Conservation (phyloP, 805 yeast species). For the Hanseniaspora nectarophila region DNA sequence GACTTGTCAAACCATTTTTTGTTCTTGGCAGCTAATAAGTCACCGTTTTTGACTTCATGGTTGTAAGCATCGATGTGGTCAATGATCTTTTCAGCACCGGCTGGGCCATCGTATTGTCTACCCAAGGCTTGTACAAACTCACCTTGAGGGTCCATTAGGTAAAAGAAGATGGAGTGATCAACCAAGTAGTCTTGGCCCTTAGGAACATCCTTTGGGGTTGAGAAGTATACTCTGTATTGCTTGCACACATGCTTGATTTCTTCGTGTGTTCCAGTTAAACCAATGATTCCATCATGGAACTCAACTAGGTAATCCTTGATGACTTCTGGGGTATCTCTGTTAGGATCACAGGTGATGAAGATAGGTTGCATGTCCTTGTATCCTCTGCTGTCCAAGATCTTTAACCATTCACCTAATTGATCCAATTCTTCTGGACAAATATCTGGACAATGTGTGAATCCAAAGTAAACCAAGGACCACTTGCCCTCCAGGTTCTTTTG, state of each 20-base stretch:
- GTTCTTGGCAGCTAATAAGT: constrained; percentile 36
- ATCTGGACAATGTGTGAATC: constrained; percentile 96
- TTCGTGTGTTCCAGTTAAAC: constrained; percentile 84
- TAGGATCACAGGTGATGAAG: constrained; percentile 94
- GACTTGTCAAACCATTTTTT: constrained; percentile 33
- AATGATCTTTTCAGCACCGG: constrained; percentile 65
- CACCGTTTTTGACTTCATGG: constrained; percentile 37
- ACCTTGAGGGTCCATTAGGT: constrained; percentile 97
- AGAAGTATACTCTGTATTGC: constrained; percentile 83
- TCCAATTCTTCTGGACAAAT: constrained; percentile 97
- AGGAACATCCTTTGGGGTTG: constrained; percentile 89
- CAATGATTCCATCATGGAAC: constrained; percentile 80
- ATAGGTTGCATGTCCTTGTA: constrained; percentile 61
- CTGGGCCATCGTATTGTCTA: constrained; percentile 68
- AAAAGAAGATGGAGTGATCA: constrained; percentile 94
- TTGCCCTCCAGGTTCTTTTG: constrained; percentile 63
- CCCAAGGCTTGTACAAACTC: constrained; percentile 90
- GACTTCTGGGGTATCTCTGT: constrained; percentile 80
- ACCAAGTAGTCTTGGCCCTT: constrained; percentile 95
- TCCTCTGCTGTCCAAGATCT: constrained; percentile 45
- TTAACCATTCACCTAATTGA: constrained; percentile 61
- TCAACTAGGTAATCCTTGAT: constrained; percentile 71
- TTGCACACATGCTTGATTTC: constrained; percentile 77
- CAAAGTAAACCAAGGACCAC: constrained; percentile 83
- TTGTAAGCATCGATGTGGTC: constrained; percentile 64